These are phyloP conservation scores for Prunus davidiana DNA, from an alignment of 306 rosid species.

Conservation along the genomic window DNA sequence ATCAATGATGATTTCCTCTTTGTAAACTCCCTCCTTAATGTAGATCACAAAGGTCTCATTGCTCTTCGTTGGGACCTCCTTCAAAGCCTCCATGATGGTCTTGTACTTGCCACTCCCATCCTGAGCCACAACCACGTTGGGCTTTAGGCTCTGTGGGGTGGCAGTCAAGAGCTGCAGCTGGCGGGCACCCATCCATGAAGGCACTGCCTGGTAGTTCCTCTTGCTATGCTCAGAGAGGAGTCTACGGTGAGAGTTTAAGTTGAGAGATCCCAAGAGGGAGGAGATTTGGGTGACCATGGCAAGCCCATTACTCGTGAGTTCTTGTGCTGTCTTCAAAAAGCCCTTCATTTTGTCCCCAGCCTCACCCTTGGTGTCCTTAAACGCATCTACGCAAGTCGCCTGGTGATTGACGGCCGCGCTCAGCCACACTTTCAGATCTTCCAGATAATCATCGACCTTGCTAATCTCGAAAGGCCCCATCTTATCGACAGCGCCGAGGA, in stretches of 20 bases:
- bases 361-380: conserved; percentile 39
- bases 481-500: conserved; percentile 26
- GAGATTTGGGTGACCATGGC: conserved; percentile 43
- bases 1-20: conserved; percentile 23
- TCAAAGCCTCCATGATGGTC: conserved; percentile 41
- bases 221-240: not conserved
- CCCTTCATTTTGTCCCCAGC: conserved; percentile 45
- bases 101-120: conserved; percentile 54
- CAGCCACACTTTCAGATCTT: conserved; percentile 67
- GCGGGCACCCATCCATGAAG: conserved; percentile 39
- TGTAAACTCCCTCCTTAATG: conserved; percentile 50
- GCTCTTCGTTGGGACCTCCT: conserved; percentile 31
- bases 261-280: not conserved
- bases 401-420: conserved; percentile 48
- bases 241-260: not conserved
- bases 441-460: conserved; percentile 31
- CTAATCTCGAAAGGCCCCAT: conserved; percentile 27
- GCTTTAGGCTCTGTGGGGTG: not conserved
- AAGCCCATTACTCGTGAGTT: conserved; percentile 54
- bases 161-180: conserved; percentile 31
- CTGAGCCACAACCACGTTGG: conserved; percentile 45
- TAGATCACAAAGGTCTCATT: conserved; percentile 39
- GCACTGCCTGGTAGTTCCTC: conserved; percentile 7
- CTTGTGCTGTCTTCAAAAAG: conserved; percentile 31
- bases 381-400: conserved; percentile 56